Conservation (phyloP, 2,329 filamentous ascomycete species). For the Aspergillus luchuensis region DNA sequence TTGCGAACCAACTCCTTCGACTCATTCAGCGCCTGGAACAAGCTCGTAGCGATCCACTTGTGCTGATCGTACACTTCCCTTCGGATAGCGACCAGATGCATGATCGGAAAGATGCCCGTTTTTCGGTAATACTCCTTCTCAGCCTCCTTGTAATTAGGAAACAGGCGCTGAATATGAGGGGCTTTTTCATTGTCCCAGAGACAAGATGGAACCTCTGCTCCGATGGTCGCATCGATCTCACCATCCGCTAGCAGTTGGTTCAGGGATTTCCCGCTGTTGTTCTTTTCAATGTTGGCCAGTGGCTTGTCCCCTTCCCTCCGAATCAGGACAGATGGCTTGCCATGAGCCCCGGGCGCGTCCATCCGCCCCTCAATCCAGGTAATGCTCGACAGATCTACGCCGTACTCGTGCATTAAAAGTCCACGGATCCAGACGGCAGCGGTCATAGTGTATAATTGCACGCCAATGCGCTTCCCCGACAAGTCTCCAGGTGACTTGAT, state of each 20-base stretch:
- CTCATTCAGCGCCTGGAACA: conserved; percentile 1
- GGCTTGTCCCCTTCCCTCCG: background rate
- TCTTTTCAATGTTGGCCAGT: background rate
- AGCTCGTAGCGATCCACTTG: background rate
- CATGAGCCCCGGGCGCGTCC: background rate
- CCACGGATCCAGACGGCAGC: background rate
- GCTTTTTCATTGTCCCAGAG: background rate
- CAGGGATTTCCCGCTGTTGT: background rate
- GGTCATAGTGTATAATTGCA: background rate
- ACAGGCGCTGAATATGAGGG: background rate
- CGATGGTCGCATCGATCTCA: background rate
- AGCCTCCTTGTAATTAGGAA: background rate
- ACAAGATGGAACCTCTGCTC: background rate
- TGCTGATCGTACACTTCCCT: background rate
- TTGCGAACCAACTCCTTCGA: conserved; percentile 1
- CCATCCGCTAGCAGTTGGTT: background rate
- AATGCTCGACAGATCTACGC: background rate
- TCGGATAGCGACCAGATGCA: background rate
- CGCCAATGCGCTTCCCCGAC: background rate
- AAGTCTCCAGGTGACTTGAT: background rate
- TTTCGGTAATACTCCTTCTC: background rate
- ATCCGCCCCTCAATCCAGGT: conserved; percentile 1
- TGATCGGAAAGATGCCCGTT: background rate
- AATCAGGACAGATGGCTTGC: background rate
- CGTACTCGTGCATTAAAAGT: background rate